A percentile compares a stretch with the other conserved stretches of the same genome.
These are phyloP conservation scores for Psilocybe azurescens DNA, from an alignment of 768 basidiomycete genomes.

Conservation along the genomic window DNA sequence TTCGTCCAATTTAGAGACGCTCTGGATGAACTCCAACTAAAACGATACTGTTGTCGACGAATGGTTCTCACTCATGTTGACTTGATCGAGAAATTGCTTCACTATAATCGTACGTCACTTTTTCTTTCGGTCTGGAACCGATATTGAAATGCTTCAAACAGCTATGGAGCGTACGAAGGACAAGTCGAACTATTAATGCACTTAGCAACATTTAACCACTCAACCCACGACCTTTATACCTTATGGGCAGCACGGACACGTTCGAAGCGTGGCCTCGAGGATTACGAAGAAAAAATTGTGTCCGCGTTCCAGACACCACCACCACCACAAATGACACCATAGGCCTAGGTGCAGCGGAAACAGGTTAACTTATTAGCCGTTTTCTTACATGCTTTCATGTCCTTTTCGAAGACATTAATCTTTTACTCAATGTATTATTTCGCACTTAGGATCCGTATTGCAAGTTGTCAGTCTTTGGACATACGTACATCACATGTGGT, in stretches of 20 bases:
- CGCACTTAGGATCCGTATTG: not conserved
- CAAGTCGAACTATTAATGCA: not conserved
- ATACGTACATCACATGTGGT: not conserved
- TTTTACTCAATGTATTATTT: not conserved
- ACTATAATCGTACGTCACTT: conserved; percentile 84
- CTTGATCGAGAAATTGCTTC: conserved; percentile 94
- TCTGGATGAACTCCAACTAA: conserved; percentile 86
- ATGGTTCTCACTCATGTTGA: conserved; percentile 99
- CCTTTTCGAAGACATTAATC: not conserved
- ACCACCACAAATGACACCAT: not conserved
- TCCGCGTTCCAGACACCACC: not conserved
- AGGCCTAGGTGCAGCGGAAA: not conserved
- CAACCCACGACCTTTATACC: not conserved
- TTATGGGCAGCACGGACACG: not conserved
- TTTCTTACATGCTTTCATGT: not conserved
- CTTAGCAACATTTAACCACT: not conserved
- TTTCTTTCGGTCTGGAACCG: not conserved
- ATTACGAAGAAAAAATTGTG: not conserved
- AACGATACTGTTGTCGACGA: conserved; percentile 93
- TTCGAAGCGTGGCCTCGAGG: not conserved
- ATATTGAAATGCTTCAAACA: conserved; percentile 21
- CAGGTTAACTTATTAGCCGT: not conserved
- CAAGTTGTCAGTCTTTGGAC: not conserved
- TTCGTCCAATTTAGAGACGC: conserved; percentile 69
- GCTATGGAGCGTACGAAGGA: conserved; percentile 33